Conservation (phyloP, 306 rosid species). For the Casuarina cunninghamiana region DNA sequence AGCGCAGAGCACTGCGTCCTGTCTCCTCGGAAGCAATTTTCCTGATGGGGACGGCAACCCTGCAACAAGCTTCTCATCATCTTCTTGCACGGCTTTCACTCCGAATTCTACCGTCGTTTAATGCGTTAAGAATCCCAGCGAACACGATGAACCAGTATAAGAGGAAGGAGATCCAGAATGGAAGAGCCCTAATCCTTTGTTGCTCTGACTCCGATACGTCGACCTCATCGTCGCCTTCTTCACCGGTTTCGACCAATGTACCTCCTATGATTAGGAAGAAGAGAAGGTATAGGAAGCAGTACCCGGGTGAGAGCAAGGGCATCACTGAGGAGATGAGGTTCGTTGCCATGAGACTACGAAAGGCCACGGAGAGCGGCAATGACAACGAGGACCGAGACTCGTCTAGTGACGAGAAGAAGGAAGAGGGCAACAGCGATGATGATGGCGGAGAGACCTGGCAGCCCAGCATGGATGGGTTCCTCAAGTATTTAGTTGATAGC, state of each 20-base stretch:
- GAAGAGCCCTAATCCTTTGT: constrained; percentile 23
- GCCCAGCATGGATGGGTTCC: constrained; percentile 65
- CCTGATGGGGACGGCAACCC: constrained; percentile 34
- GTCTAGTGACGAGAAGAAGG: constrained; percentile 18
- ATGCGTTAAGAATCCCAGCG: constrained; percentile 12
- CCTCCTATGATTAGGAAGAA: constrained; percentile 47
- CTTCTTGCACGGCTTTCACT: background rate
- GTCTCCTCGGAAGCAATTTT: constrained; percentile 24
- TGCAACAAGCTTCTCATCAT: constrained; percentile 3
- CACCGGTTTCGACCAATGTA: constrained; percentile 24
- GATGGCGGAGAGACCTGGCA: constrained; percentile 45
- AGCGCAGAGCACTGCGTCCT: background rate
- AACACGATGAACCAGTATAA: background rate
- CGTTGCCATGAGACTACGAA: constrained; percentile 87
- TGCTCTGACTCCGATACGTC: constrained; percentile 30
- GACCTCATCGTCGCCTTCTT: constrained; percentile 15
- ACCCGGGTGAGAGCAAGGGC: constrained; percentile 82
- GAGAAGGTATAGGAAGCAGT: constrained; percentile 54
- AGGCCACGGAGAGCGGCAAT: constrained; percentile 15
- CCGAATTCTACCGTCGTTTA: constrained; percentile 1
- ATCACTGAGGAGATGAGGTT: constrained; percentile 94
- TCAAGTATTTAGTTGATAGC: constrained; percentile 68
- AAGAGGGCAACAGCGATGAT: background rate
- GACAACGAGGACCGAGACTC: constrained; percentile 5
- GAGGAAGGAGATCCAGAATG: background rate